Conservation (phyloP, 805 yeast species). For the Kurtzmaniella fragi region DNA sequence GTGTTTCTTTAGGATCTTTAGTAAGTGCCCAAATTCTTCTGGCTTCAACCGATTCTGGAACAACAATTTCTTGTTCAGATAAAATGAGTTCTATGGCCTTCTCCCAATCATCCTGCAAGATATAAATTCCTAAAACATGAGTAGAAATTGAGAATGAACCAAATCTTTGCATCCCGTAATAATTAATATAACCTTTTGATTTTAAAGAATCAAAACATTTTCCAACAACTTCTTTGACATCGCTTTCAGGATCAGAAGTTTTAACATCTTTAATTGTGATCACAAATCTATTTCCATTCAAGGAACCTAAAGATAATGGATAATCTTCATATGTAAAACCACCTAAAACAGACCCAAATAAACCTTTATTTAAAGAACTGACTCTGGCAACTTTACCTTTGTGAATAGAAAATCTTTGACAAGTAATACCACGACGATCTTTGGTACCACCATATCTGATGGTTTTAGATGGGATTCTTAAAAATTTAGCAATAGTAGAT, state of each 20-base stretch:
- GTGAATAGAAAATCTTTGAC: slow-evolving; percentile 70
- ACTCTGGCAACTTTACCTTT: slow-evolving; percentile 71
- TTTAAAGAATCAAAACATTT: slow-evolving; percentile 54
- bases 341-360: slow-evolving; percentile 78
- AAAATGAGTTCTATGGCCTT: slow-evolving; percentile 73
- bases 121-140: slow-evolving; percentile 72
- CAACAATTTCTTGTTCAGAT: slow-evolving; percentile 78
- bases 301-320: slow-evolving; percentile 71
- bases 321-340: slow-evolving; percentile 63
- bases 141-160: slow-evolving; percentile 95
- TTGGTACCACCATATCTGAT: slow-evolving; percentile 92
- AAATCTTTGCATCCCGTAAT: slow-evolving; percentile 97
- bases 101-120: slow-evolving; percentile 73
- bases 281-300: slow-evolving; percentile 82
- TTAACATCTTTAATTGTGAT: slow-evolving; percentile 77
- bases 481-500: slow-evolving; percentile 60
- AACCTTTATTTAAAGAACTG: slow-evolving; percentile 65
- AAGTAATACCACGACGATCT: slow-evolving; percentile 93
- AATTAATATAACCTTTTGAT: slow-evolving; percentile 80
- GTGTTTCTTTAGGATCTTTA: slow-evolving; percentile 57
- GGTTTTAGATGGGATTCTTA: slow-evolving; percentile 66
- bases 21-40: slow-evolving; percentile 78
- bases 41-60: slow-evolving; percentile 80
- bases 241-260: slow-evolving; percentile 23
- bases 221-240: slow-evolving; percentile 43